phyloP scores from a whole-genome alignment of 169 alveolate species.

The Eimeria acervulina region DNA sequence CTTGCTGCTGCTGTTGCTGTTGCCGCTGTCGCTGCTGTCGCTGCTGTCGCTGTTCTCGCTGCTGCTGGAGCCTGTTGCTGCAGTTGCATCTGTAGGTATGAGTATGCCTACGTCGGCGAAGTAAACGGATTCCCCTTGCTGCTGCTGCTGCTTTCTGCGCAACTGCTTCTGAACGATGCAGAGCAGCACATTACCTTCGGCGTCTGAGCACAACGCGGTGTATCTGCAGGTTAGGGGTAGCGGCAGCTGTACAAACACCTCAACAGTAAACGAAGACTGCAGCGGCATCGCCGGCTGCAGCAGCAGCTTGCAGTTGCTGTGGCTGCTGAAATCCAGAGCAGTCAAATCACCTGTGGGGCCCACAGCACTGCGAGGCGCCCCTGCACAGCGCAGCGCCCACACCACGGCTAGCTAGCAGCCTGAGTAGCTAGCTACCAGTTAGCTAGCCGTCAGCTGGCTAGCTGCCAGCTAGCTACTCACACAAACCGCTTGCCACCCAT shows the following conservation, averaged over 20 bases:
- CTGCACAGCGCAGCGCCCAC: background rate
- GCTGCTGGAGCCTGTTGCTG: background rate
- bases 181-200: background rate
- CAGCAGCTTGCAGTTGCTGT: background rate
- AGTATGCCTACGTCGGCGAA: slow-evolving; percentile 19
- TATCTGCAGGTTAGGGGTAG: background rate
- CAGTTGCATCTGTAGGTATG: background rate
- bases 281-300: background rate
- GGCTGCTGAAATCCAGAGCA: background rate
- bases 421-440: no score
- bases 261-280: background rate
- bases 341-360: slow-evolving; percentile 13
- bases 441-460: no score
- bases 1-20: background rate
- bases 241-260: background rate
- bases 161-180: background rate
- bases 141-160: background rate
- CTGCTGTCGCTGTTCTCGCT: slow-evolving; percentile 12
- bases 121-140: background rate
- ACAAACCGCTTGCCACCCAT: no score
- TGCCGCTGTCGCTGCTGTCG: slow-evolving; percentile 39
- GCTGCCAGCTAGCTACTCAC: no score
- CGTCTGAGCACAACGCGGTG: background rate
- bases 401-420: background rate
- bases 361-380: background rate